phyloP scores from a whole-genome alignment of 1,139 yeast species.

The Blastobotrys aristatus region DNA sequence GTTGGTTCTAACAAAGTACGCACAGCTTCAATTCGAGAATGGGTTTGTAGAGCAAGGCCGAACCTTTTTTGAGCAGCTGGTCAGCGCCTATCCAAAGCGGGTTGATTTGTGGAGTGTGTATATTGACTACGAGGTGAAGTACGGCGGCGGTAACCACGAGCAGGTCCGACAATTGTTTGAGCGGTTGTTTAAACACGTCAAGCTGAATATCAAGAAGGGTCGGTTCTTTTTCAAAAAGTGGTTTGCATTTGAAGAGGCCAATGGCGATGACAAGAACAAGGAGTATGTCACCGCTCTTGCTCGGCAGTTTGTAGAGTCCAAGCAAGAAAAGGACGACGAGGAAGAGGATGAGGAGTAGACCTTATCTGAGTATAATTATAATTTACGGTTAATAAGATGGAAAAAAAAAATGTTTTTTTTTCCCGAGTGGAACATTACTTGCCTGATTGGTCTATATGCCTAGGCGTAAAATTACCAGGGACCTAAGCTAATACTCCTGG shows the following conservation, averaged over 20 bases:
- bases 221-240: conserved; percentile 92
- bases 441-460: too few relatives aligned
- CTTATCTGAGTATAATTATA: background rate
- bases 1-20: conserved; percentile 80
- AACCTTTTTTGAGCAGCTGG: conserved; percentile 85
- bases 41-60: conserved; percentile 95
- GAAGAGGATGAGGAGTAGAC: conserved; percentile 8
- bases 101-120: conserved; percentile 93
- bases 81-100: conserved; percentile 87
- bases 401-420: too few relatives aligned
- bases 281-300: conserved; percentile 93
- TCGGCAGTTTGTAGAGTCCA: conserved; percentile 53
- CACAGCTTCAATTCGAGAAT: conserved; percentile 75
- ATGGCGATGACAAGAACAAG: conserved; percentile 62
- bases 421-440: too few relatives aligned
- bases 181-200: conserved; percentile 58
- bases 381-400: background rate
- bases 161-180: conserved; percentile 77
- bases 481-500: too few relatives aligned
- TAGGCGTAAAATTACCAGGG: too few relatives aligned
- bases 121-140: conserved; percentile 84
- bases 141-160: conserved; percentile 40
- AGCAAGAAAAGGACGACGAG: conserved; percentile 1
- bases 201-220: conserved; percentile 85
- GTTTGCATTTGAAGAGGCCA: conserved; percentile 71